A percentile compares a stretch with the other conserved stretches of the same genome.
Conservation (phyloP, 2,329 filamentous ascomycete genomes). For the Pseudohalonectria lignicola region DNA sequence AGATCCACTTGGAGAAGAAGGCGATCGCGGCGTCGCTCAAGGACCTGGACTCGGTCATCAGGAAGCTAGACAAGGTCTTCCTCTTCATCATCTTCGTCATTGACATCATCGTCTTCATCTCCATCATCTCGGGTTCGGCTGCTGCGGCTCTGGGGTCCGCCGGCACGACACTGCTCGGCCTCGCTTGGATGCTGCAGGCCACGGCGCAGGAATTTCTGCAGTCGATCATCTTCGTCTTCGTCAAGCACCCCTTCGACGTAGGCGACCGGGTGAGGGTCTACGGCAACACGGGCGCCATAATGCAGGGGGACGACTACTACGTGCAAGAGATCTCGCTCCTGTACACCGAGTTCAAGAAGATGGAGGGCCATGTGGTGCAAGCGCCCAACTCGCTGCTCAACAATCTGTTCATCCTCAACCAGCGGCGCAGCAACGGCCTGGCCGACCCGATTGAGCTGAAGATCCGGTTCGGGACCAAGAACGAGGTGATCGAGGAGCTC, state of each 20-base stretch:
- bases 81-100: slow-evolving; percentile 77
- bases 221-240: slow-evolving; percentile 88
- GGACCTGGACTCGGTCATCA: slow-evolving; percentile 86
- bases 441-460: slow-evolving; percentile 77
- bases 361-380: slow-evolving; percentile 93
- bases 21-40: slow-evolving; percentile 91
- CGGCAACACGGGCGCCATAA: slow-evolving; percentile 69
- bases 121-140: slow-evolving; percentile 82
- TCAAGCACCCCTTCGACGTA: slow-evolving; percentile 96
- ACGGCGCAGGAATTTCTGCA: slow-evolving; percentile 93
- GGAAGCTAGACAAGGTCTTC: slow-evolving; percentile 81
- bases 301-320: slow-evolving; percentile 86
- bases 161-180: slow-evolving; percentile 74
- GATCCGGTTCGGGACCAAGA: slow-evolving; percentile 79
- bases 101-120: slow-evolving; percentile 75
- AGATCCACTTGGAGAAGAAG: slow-evolving; percentile 90
- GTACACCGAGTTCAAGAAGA: slow-evolving; percentile 97
- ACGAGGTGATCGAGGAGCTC: slow-evolving; percentile 73
- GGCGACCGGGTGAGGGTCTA: slow-evolving; percentile 89
- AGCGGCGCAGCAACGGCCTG: slow-evolving; percentile 77
- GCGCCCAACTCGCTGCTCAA: slow-evolving; percentile 92
- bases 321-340: slow-evolving; percentile 88
- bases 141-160: slow-evolving; percentile 83
- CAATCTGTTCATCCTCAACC: slow-evolving; percentile 87
- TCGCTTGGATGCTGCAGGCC: slow-evolving; percentile 86